These are phyloP conservation scores for Allium sativum DNA, from an alignment of 106 monocot species.

Conservation along the genomic window DNA sequence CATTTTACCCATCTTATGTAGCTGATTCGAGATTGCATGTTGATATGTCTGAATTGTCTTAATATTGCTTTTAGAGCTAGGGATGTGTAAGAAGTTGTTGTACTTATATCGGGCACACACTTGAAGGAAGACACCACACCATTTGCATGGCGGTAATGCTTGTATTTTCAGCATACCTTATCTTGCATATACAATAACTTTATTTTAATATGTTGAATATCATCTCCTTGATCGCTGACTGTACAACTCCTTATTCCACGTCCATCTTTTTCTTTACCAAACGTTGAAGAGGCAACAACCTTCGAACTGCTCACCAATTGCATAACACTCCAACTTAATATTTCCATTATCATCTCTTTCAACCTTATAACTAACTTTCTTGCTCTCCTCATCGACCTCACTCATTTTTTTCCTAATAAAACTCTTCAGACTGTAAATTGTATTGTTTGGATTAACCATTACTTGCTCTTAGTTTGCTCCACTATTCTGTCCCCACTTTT, in stretches of 20 bases:
- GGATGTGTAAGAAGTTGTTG: constrained; percentile 43
- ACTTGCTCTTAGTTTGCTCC: too few relatives aligned
- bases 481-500: too few relatives aligned
- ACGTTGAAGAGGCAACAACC: constrained; percentile 21
- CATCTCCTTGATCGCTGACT: background rate
- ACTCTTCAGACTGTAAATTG: too few relatives aligned
- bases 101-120: constrained; percentile 37
- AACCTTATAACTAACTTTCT: too few relatives aligned
- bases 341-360: too few relatives aligned
- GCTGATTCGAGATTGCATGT: constrained; percentile 41
- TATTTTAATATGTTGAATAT: constrained; percentile 35
- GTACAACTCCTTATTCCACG: background rate
- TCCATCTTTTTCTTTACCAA: background rate
- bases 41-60: constrained; percentile 42
- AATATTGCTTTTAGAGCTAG: constrained; percentile 49
- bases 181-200: constrained; percentile 45
- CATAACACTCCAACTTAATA: too few relatives aligned
- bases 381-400: too few relatives aligned
- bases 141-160: constrained; percentile 70
- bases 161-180: constrained; percentile 61
- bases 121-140: constrained; percentile 65
- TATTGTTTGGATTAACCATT: too few relatives aligned
- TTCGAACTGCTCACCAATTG: constrained; percentile 8
- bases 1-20: constrained; percentile 30
- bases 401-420: too few relatives aligned